Conservation (phyloP, 371 early-diverging fungal genomes). For the Blakeslea trispora region DNA sequence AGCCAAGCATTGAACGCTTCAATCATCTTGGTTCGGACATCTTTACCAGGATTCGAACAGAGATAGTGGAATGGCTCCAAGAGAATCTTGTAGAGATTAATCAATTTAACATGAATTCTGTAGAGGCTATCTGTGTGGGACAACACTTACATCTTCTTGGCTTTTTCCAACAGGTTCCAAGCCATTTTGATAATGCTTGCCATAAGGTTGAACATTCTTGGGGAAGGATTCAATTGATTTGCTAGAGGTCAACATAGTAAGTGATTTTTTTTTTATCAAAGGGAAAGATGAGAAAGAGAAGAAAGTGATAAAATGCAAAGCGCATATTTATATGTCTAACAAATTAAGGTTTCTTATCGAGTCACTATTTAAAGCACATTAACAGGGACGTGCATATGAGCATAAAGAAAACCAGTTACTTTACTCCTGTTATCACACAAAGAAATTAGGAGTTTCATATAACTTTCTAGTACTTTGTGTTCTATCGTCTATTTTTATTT, state of each 20-base stretch:
- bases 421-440: not conserved
- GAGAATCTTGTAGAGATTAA: conserved; percentile 47
- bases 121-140: not conserved
- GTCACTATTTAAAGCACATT: too few relatives aligned
- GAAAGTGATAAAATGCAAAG: not conserved
- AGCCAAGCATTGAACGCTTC: conserved; percentile 91
- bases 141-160: conserved; percentile 19
- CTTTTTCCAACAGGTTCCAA: conserved; percentile 12
- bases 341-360: not conserved
- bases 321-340: not conserved
- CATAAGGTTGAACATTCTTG: conserved; percentile 20
- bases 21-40: conserved; percentile 85
- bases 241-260: conserved; percentile 4
- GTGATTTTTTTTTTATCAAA: not conserved
- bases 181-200: conserved; percentile 13
- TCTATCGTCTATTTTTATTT: conserved; percentile 8
- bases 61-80: conserved; percentile 87
- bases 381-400: too few relatives aligned
- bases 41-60: conserved; percentile 82
- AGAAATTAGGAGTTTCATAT: too few relatives aligned
- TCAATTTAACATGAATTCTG: not conserved
- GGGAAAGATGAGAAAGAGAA: not conserved
- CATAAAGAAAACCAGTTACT: not conserved
- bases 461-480: not conserved
- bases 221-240: conserved; percentile 7